A percentile compares a stretch with the other conserved stretches of the same genome.
Conservation (phyloP, 768 basidiomycete genomes). For the Trichaptum fuscoviolaceum region DNA sequence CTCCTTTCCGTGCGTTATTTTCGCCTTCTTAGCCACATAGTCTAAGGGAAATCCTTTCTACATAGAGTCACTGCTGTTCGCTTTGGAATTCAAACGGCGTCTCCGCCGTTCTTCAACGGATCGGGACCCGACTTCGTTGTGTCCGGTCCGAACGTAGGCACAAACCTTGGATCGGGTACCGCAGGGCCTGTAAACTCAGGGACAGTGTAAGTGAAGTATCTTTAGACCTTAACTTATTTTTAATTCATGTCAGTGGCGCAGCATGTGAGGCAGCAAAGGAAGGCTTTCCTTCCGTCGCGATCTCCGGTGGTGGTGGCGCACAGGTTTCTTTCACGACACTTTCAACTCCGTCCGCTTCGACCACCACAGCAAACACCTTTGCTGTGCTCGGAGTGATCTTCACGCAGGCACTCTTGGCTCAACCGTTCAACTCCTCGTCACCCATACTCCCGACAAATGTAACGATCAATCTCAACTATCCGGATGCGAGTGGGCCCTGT, state of each 20-base stretch:
- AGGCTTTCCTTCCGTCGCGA: conserved; percentile 47
- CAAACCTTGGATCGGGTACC: conserved; percentile 22
- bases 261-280: conserved; percentile 43
- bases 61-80: conserved; percentile 12
- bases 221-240: conserved; percentile 14
- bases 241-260: conserved; percentile 33
- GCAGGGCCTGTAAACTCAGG: conserved; percentile 29
- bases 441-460: conserved; percentile 39
- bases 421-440: conserved; percentile 10
- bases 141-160: conserved; percentile 43
- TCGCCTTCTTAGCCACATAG: neutral
- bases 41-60: neutral
- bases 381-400: conserved; percentile 39
- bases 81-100: conserved; percentile 41
- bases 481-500: conserved; percentile 30
- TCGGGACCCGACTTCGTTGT: conserved; percentile 39
- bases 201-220: conserved; percentile 31
- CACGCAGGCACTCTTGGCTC: conserved; percentile 27
- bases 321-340: conserved; percentile 52
- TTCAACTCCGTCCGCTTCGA: conserved; percentile 29
- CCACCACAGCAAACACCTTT: conserved; percentile 36
- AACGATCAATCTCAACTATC: conserved; percentile 49
- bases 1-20: conserved; percentile 23
- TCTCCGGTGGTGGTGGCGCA: conserved; percentile 37
- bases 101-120: conserved; percentile 33